Conservation (phyloP, 257 asterid genomes). For the Solanum acaule region DNA sequence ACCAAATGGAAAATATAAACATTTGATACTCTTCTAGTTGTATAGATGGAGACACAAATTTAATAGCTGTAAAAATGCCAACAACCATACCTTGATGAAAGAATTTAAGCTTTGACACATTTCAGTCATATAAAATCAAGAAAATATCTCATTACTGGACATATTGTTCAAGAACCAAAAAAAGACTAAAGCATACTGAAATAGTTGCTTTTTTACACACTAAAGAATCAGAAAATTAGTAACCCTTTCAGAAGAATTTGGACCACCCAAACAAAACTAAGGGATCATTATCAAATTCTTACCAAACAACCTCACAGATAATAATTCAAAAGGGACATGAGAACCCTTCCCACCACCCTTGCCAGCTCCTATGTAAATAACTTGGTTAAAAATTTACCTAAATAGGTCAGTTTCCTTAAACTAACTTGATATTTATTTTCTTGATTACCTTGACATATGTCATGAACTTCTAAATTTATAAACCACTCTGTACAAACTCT, state of each 20-base stretch:
- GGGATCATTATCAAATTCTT: slow-evolving; percentile 35
- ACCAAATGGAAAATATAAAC: background rate
- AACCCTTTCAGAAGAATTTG: slow-evolving; percentile 23
- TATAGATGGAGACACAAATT: background rate
- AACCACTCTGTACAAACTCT: slow-evolving; percentile 61
- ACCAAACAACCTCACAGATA: slow-evolving; percentile 13
- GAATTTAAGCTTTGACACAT: background rate
- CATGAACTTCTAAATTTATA: slow-evolving; percentile 22
- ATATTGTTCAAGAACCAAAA: background rate
- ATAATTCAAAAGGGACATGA: slow-evolving; percentile 11
- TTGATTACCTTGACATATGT: background rate
- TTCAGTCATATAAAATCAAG: background rate
- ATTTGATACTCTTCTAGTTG: background rate
- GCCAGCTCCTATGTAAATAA: slow-evolving; percentile 20
- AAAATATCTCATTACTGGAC: background rate
- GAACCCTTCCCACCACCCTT: slow-evolving; percentile 8
- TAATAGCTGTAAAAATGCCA: background rate
- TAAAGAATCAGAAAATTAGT: slow-evolving; percentile 8
- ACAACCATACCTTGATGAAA: background rate
- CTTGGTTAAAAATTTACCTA: slow-evolving; percentile 9
- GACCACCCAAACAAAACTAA: slow-evolving; percentile 45
- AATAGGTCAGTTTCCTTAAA: slow-evolving; percentile 41
- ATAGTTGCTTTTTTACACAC: background rate
- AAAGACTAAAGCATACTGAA: background rate
- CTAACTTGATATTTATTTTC: slow-evolving; percentile 16